A percentile compares a stretch with the other conserved stretches of the same genome.
Evolutionary conservation across 345 rosid species (phyloP).

Genomic region (Salix dunnii): DNA sequence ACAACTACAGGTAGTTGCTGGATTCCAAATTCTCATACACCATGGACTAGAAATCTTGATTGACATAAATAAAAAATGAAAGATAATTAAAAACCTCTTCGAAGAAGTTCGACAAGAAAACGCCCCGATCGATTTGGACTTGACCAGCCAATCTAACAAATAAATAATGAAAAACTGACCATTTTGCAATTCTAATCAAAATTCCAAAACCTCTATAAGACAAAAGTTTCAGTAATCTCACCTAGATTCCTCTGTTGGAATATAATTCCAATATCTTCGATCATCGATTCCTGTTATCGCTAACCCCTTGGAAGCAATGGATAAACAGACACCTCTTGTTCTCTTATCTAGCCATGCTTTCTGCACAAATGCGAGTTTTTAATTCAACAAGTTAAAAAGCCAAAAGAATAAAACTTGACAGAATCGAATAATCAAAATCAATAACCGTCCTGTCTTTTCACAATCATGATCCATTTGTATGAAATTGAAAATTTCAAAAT

Average conservation of each 20-base stretch:
- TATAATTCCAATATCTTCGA: conserved; percentile 86
- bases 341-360: conserved; percentile 76
- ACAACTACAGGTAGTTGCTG: not conserved
- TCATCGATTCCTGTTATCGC: conserved; percentile 83
- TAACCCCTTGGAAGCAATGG: conserved; percentile 63
- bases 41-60: conserved; percentile 6
- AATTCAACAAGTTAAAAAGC: conserved; percentile 13
- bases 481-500: not conserved
- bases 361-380: conserved; percentile 40
- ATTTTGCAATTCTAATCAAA: conserved; percentile 12
- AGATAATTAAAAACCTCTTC: conserved; percentile 18
- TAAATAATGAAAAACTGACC: conserved; percentile 20
- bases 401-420: not conserved
- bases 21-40: not conserved
- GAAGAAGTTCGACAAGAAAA: conserved; percentile 26
- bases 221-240: conserved; percentile 25
- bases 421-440: not conserved
- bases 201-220: not conserved
- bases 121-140: conserved; percentile 15
- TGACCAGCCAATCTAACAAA: conserved; percentile 26
- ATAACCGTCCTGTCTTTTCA: not conserved
- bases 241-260: conserved; percentile 85
- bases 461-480: not conserved
- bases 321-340: conserved; percentile 63
- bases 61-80: not conserved